These are phyloP conservation scores for Jackrogersella minutella DNA, from an alignment of 495 filamentous ascomycete species.

Conservation along the genomic window DNA sequence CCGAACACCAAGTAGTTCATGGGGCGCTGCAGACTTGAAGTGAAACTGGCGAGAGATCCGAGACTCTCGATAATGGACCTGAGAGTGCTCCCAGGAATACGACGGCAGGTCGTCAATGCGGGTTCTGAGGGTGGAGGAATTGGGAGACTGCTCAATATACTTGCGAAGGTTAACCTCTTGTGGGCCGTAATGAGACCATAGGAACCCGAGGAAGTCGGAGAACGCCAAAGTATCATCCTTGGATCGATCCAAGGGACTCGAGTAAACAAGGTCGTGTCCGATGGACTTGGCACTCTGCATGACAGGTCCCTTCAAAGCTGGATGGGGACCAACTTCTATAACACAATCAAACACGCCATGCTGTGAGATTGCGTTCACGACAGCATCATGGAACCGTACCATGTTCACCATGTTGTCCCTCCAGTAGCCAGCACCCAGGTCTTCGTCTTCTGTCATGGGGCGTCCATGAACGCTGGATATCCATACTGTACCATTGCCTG, in stretches of 20 bases:
- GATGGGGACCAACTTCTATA: slow-evolving; percentile 67
- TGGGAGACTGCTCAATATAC: slow-evolving; percentile 49
- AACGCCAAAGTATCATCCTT: slow-evolving; percentile 49
- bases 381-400: slow-evolving; percentile 65
- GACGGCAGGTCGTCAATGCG: slow-evolving; percentile 46
- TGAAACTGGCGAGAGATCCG: slow-evolving; percentile 57
- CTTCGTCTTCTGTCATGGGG: slow-evolving; percentile 13
- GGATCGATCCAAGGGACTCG: slow-evolving; percentile 45
- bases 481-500: slow-evolving; percentile 44
- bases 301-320: slow-evolving; percentile 59
- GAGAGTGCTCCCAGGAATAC: slow-evolving; percentile 62
- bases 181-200: slow-evolving; percentile 56
- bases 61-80: slow-evolving; percentile 56
- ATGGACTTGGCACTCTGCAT: slow-evolving; percentile 51
- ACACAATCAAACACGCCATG: slow-evolving; percentile 52
- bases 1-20: slow-evolving; percentile 58
- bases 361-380: slow-evolving; percentile 48
- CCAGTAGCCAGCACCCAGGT: slow-evolving; percentile 60
- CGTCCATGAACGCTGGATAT: slow-evolving; percentile 52
- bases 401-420: slow-evolving; percentile 64
- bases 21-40: slow-evolving; percentile 47
- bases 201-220: slow-evolving; percentile 55
- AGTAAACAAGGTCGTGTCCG: slow-evolving; percentile 46
- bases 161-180: slow-evolving; percentile 34
- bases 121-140: slow-evolving; percentile 36